phyloP scores from a whole-genome alignment of 2,329 filamentous ascomycete species.

The Albophoma yamanashiensis region DNA sequence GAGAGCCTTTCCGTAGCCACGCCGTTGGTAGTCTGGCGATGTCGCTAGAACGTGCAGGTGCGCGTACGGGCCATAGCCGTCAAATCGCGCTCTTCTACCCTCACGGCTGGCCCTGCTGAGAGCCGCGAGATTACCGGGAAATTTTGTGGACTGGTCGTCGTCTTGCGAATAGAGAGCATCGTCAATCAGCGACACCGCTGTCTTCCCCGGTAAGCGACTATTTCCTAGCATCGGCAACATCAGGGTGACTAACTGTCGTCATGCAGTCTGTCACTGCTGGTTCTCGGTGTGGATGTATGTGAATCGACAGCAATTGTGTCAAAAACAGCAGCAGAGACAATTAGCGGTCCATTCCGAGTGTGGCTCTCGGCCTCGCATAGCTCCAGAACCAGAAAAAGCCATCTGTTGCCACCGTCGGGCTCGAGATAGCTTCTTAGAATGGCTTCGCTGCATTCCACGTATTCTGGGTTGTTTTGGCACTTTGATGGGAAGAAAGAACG shows the following conservation, averaged over 20 bases:
- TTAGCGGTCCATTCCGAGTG: background rate
- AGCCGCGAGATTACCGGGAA: background rate
- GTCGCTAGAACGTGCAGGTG: slow-evolving; percentile 7
- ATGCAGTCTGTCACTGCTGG: background rate
- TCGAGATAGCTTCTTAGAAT: slow-evolving; percentile 1
- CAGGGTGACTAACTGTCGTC: background rate
- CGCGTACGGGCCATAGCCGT: slow-evolving; percentile 1
- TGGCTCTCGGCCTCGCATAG: background rate
- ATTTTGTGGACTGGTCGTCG: background rate
- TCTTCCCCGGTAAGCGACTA: background rate
- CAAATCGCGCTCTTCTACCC: slow-evolving; percentile 1
- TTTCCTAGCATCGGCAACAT: background rate
- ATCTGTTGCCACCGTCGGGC: background rate
- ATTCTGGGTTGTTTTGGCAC: background rate
- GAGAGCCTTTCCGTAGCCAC: slow-evolving; percentile 7
- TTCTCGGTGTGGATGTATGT: background rate
- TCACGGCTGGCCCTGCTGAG: background rate
- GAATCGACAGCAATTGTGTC: slow-evolving; percentile 2
- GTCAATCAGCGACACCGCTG: background rate
- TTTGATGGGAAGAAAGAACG: slow-evolving; percentile 3
- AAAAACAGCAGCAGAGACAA: slow-evolving; percentile 8
- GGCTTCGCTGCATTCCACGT: background rate
- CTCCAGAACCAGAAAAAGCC: slow-evolving; percentile 6
- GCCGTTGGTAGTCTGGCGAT: slow-evolving; percentile 5
- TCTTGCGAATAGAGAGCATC: background rate